phyloP scores from a whole-genome alignment of 345 rosid species.

The Brassica incana region DNA sequence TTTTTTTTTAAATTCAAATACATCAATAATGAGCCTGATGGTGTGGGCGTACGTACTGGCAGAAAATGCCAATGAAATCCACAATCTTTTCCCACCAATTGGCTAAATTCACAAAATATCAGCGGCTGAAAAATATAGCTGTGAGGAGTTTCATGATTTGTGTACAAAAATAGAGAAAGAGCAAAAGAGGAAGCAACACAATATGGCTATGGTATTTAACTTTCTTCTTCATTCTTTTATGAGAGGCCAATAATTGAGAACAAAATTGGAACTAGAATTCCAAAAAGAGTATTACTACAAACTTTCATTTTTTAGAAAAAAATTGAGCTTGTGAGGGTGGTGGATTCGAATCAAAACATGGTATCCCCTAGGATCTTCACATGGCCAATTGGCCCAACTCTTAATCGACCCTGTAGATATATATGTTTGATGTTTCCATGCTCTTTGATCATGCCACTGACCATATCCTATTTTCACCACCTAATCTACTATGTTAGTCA shows the following conservation, averaged over 20 bases:
- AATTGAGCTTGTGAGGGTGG: constrained; percentile 11
- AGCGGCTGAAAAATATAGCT: background rate
- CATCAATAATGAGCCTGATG: background rate
- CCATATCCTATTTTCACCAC: constrained; percentile 22
- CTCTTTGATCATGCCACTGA: constrained; percentile 20
- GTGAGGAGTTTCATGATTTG: background rate
- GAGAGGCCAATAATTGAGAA: constrained; percentile 9
- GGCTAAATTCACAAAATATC: background rate
- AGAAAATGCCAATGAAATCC: constrained; percentile 6
- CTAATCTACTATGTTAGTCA: constrained; percentile 15
- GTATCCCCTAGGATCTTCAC: background rate
- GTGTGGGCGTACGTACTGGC: background rate
- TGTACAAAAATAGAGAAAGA: background rate
- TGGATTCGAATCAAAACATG: constrained; percentile 24
- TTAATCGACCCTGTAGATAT: constrained; percentile 9
- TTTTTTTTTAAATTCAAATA: constrained; percentile 2
- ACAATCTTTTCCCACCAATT: background rate
- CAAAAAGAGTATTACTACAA: constrained; percentile 10
- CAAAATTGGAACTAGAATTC: background rate
- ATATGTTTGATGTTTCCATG: constrained; percentile 12
- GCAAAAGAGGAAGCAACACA: background rate
- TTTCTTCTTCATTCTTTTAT: background rate
- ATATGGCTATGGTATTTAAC: background rate
- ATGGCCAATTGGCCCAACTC: constrained; percentile 17
- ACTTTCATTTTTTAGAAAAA: background rate